These are phyloP conservation scores for Dictyostelium capitatum DNA, from an alignment of 78 protist species.

Conservation along the genomic window DNA sequence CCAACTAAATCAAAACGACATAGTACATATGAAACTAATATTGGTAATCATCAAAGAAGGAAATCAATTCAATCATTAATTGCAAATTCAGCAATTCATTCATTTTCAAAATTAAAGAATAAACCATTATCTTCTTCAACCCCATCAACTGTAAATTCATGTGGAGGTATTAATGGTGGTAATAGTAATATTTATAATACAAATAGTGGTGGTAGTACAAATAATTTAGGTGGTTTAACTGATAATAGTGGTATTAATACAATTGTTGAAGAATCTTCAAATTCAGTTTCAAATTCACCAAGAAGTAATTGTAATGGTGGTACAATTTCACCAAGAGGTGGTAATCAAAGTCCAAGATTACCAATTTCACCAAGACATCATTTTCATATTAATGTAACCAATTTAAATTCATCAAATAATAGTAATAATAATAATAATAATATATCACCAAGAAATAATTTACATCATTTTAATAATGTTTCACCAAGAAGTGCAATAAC, in stretches of 20 bases:
- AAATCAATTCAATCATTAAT: conserved; percentile 23
- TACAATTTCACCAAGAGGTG: neutral
- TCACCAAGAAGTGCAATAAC: conserved; percentile 1
- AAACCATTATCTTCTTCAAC: conserved; percentile 11
- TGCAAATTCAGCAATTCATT: conserved; percentile 12
- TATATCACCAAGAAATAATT: neutral
- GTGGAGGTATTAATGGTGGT: neutral
- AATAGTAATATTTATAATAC: neutral
- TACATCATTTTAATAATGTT: neutral
- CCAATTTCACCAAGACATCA: neutral
- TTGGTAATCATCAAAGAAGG: conserved; percentile 14
- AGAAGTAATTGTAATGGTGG: neutral
- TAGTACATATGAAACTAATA: conserved; percentile 31
- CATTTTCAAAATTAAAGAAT: conserved; percentile 13
- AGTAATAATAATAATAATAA: neutral
- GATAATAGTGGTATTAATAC: neutral
- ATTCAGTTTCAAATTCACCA: neutral
- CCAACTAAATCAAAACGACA: conserved; percentile 22
- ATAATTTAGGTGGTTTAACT: neutral
- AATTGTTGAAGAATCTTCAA: neutral
- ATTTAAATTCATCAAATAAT: neutral
- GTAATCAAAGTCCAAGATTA: neutral
- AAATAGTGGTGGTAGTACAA: neutral
- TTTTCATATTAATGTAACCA: neutral
- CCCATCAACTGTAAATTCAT: neutral